phyloP scores from a whole-genome alignment of 176 grass and related monocot species.

The Oryza glumipatula region DNA sequence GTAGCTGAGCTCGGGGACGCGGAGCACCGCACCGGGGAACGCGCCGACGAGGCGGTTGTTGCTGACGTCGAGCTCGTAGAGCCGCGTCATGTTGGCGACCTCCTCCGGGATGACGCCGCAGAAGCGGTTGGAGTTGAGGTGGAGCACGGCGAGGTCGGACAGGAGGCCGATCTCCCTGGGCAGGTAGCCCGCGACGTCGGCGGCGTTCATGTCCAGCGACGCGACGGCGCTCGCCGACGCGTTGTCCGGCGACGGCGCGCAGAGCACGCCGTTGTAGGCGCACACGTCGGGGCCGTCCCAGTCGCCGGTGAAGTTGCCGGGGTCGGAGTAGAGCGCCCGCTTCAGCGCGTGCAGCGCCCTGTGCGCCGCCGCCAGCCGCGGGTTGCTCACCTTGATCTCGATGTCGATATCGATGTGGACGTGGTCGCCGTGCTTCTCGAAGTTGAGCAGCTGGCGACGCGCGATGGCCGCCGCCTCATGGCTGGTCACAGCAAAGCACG shows the following conservation, averaged over 20 bases:
- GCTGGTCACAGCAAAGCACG: neutral
- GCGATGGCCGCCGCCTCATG: neutral
- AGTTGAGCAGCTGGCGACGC: neutral
- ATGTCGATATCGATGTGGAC: slow-evolving; percentile 26
- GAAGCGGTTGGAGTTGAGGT: slow-evolving; percentile 58
- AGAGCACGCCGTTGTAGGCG: slow-evolving; percentile 43
- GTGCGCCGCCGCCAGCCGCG: neutral
- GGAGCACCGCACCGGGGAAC: slow-evolving; percentile 31
- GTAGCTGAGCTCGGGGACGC: slow-evolving; percentile 37
- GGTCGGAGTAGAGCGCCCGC: slow-evolving; percentile 25
- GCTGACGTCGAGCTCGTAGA: slow-evolving; percentile 52
- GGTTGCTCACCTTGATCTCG: slow-evolving; percentile 40
- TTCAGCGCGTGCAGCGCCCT: slow-evolving; percentile 27
- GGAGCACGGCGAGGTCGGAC: slow-evolving; percentile 45
- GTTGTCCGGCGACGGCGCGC: slow-evolving; percentile 5
- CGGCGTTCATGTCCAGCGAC: slow-evolving; percentile 42
- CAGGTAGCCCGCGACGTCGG: slow-evolving; percentile 47
- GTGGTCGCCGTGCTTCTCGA: neutral
- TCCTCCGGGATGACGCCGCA: slow-evolving; percentile 51
- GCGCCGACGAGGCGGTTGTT: slow-evolving; percentile 52
- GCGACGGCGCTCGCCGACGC: slow-evolving; percentile 21
- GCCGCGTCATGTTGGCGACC: slow-evolving; percentile 21
- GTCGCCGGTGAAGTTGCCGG: slow-evolving; percentile 39
- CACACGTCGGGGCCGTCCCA: slow-evolving; percentile 46
- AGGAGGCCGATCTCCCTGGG: slow-evolving; percentile 46